Conservation (phyloP, 1,284 basidiomycete species). For the Ganoderma leucocontextum region DNA sequence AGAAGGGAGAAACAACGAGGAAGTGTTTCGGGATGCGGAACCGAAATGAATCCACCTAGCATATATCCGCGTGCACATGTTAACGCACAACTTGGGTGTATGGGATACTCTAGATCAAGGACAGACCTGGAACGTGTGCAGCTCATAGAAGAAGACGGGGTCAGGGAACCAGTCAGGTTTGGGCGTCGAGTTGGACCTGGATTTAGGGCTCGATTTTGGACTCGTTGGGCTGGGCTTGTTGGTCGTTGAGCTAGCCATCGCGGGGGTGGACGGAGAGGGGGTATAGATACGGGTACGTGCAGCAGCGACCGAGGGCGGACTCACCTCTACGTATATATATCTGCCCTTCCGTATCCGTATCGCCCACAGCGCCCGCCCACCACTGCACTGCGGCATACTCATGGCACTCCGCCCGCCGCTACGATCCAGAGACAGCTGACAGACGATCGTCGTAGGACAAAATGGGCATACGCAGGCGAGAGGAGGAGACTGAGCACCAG, state of each 20-base stretch:
- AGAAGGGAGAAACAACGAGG: not conserved
- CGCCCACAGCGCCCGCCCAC: not conserved
- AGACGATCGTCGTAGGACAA: not conserved
- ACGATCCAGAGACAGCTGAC: not conserved
- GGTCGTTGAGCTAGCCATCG: not conserved
- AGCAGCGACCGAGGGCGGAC: not conserved
- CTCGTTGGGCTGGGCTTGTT: not conserved
- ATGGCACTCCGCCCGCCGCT: not conserved
- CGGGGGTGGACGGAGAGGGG: not conserved
- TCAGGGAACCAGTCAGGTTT: constrained; percentile 3
- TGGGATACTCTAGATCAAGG: not conserved
- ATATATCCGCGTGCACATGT: not conserved
- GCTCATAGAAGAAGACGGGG: not conserved
- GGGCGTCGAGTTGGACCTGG: not conserved
- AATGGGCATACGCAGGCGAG: not conserved
- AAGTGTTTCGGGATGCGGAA: constrained; percentile 6
- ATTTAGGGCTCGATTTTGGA: not conserved
- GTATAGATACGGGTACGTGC: not conserved
- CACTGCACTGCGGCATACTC: not conserved
- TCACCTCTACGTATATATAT: not conserved
- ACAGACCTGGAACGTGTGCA: constrained; percentile 2
- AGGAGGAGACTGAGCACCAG: not conserved
- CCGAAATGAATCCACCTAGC: not conserved
- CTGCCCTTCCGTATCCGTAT: not conserved
- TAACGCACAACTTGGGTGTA: not conserved